These are phyloP conservation scores for Glycine soja DNA, from an alignment of 306 rosid genomes.

Conservation along the genomic window DNA sequence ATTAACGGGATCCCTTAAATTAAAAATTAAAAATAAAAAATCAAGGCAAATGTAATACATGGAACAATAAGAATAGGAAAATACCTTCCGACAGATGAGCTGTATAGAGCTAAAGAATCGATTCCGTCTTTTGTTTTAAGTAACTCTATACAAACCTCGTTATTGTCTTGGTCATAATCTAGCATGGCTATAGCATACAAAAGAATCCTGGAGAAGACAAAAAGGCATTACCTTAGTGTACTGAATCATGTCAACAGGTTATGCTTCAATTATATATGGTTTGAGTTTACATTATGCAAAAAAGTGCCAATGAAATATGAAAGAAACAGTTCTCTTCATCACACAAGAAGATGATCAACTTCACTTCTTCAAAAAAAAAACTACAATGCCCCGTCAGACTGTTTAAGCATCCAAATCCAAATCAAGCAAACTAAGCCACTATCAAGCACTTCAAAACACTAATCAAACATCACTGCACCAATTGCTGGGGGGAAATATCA, in stretches of 20 bases:
- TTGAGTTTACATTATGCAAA: no score
- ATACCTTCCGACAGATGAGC: conserved; percentile 86
- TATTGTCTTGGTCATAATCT: conserved; percentile 77
- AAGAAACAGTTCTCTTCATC: conserved; percentile 6
- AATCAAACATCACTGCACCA: conserved; percentile 6
- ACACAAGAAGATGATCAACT: conserved; percentile 1
- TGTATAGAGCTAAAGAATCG: conserved; percentile 75
- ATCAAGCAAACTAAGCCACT: conserved; percentile 25
- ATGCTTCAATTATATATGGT: no score
- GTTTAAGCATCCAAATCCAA: conserved; percentile 2
- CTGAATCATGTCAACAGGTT: conserved; percentile 3
- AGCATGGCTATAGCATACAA: conserved; percentile 85
- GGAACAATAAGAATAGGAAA: conserved; percentile 25
- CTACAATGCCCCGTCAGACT: not conserved
- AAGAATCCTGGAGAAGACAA: conserved; percentile 66
- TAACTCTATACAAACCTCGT: conserved; percentile 56
- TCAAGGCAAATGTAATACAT: conserved; percentile 1
- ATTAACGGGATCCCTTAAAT: conserved; percentile 17
- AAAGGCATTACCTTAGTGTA: conserved; percentile 29
- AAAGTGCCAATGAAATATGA: conserved; percentile 29
- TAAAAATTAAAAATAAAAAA: conserved; percentile 22
- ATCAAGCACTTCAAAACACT: conserved; percentile 6
- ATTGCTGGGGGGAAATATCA: not conserved
- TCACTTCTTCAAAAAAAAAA: conserved; percentile 7
- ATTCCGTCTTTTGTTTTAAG: conserved; percentile 82